Percentiles rank a stretch among this genome's conserved stretches.
These are phyloP conservation scores for Jamesozyma lodderae DNA, from an alignment of 805 yeast species.

Conservation along the genomic window DNA sequence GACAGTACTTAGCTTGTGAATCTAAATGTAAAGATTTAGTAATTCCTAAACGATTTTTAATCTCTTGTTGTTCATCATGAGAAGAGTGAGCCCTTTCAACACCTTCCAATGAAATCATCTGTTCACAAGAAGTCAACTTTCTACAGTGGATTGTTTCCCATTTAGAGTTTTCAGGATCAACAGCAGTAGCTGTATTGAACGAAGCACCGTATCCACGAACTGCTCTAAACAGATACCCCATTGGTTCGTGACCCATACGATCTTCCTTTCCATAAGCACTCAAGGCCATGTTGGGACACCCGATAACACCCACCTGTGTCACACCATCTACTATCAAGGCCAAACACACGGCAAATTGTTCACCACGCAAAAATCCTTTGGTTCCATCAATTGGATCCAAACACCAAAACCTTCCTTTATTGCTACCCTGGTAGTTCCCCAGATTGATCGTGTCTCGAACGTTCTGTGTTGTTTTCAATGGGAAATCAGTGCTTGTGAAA, in stretches of 20 bases:
- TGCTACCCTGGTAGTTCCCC: conserved; percentile 77
- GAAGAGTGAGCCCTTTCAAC: conserved; percentile 94
- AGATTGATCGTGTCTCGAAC: conserved; percentile 62
- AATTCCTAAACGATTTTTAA: conserved; percentile 57
- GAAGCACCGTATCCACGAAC: conserved; percentile 30
- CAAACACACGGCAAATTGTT: conserved; percentile 92
- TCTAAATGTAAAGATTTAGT: conserved; percentile 72
- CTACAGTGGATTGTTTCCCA: conserved; percentile 52
- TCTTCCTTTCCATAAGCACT: conserved; percentile 32
- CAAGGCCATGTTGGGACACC: conserved; percentile 78
- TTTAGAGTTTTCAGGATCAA: conserved; percentile 18
- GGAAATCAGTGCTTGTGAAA: conserved; percentile 12
- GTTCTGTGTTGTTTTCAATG: conserved; percentile 37
- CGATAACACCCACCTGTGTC: conserved; percentile 85
- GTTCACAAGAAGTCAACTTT: conserved; percentile 13
- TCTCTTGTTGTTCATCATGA: conserved; percentile 71
- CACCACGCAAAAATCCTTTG: conserved; percentile 90
- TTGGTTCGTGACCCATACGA: conserved; percentile 22
- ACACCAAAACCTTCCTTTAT: conserved; percentile 85
- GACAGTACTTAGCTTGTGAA: conserved; percentile 93
- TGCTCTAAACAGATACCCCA: conserved; percentile 30
- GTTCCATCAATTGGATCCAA: conserved; percentile 98
- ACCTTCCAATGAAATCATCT: conserved; percentile 49
- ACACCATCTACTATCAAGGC: conserved; percentile 81
- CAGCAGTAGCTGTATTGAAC: conserved; percentile 12